Conservation (phyloP, 1,284 basidiomycete genomes). For the Apiotrichum domesticum region DNA sequence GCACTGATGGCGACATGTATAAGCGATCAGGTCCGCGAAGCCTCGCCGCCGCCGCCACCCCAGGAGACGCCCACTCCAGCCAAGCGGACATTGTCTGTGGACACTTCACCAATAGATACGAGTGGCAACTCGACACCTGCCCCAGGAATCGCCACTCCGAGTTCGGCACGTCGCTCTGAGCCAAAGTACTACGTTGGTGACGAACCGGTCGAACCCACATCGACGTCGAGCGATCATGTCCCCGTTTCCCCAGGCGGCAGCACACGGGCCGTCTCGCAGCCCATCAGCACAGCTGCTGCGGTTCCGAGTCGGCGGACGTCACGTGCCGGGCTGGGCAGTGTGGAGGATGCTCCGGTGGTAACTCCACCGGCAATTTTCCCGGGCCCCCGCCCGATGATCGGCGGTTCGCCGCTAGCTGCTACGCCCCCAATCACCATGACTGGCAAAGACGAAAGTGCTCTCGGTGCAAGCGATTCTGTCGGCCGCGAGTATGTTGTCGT, state of each 20-base stretch:
- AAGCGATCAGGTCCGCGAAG: background rate
- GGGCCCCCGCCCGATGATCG: conserved; percentile 19
- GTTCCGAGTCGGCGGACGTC: conserved; percentile 20
- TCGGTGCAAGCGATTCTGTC: conserved; percentile 36
- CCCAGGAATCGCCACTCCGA: conserved; percentile 5
- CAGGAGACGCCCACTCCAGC: background rate
- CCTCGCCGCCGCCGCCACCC: conserved; percentile 1
- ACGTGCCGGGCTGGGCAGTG: conserved; percentile 12
- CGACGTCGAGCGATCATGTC: background rate
- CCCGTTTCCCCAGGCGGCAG: conserved; percentile 6
- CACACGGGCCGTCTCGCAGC: conserved; percentile 21
- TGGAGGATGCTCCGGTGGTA: conserved; percentile 32
- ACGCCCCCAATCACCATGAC: conserved; percentile 42
- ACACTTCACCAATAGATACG: background rate
- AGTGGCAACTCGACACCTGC: conserved; percentile 4
- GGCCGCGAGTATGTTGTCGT: conserved; percentile 53
- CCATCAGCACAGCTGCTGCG: conserved; percentile 19
- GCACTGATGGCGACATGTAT: conserved; percentile 11
- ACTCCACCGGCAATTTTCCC: conserved; percentile 25
- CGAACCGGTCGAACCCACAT: conserved; percentile 14
- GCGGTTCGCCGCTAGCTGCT: conserved; percentile 40
- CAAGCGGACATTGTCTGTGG: conserved; percentile 5
- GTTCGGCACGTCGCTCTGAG: conserved; percentile 26
- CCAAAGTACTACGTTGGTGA: conserved; percentile 44
- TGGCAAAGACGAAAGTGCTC: conserved; percentile 32